Evolutionary conservation across 306 rosid species (phyloP), one percentile per base, ranked within the genome.

Genomic region (Aeschynomene evenia): DNA sequence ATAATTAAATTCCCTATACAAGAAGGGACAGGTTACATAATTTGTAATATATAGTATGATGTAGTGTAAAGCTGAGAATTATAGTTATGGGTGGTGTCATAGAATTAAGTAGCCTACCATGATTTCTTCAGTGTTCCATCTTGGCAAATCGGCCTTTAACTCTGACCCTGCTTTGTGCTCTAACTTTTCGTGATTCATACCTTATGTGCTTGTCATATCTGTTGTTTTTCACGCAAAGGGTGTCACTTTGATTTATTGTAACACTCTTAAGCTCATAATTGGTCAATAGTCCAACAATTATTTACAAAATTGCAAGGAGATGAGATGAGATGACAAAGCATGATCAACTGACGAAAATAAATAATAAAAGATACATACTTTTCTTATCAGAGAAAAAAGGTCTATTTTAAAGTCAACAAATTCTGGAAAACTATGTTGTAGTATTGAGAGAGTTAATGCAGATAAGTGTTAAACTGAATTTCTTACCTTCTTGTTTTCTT

Each of bases 401-500:
- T 29, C 24, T 31, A 24, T 19, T 34, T 34, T 37, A 16, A 16
- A 16, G 22, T 51, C 52, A 15, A 72, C 29, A 24, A 23, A 15
- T 37, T 13, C 31, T 29, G 13, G 31, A 20, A 73, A 37, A 71
- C 39, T 11, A 55, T 5, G 1, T n/a, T 42, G 39, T 18, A 37
- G 31, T 40, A 37, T 7, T 37, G 15, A 22, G n/a, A n/a, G n/a
- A n/a, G n/a, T n/a, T n/a, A 28, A 28, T 28, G 31, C 31, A 28
- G 3, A 28, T 1, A 28, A 28, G 31, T 4, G 31, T 28, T 28
- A 28, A 28, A 28, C n/a, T n/a, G n/a, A n/a, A n/a, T n/a, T n/a
- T n/a, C n/a, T n/a, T 85, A 92, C 98, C 98, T 92, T 79, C 98
- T 87, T 24, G 95, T 82, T 84, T 84, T 89, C 85, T 81, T 92